A percentile compares a stretch with the other conserved stretches of the same genome.
Evolutionary conservation across 805 yeast genomes (phyloP).

Genomic region (Yamadazyma akitaensis): DNA sequence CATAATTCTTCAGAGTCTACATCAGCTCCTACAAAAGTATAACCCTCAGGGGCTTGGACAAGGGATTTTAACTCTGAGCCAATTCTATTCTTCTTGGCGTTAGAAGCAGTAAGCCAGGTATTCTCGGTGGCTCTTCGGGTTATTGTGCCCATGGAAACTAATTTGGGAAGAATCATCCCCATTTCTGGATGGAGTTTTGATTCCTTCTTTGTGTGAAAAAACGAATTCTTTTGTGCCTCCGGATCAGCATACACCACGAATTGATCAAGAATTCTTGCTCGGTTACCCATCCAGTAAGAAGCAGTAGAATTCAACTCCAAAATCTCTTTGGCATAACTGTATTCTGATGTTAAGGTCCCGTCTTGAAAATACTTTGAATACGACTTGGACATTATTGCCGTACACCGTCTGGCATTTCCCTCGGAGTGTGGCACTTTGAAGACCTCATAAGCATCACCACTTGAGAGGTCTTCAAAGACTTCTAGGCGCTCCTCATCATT

Average conservation of each 20-base stretch:
- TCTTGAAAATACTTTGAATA: slow-evolving; percentile 71
- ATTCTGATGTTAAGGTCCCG: slow-evolving; percentile 67
- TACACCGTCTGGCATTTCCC: slow-evolving; percentile 71
- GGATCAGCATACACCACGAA: slow-evolving; percentile 63
- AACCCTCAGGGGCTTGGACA: slow-evolving; percentile 83
- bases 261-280: slow-evolving; percentile 81
- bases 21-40: slow-evolving; percentile 95
- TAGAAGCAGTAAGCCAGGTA: slow-evolving; percentile 97
- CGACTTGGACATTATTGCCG: slow-evolving; percentile 73
- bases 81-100: slow-evolving; percentile 78
- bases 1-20: slow-evolving; percentile 97
- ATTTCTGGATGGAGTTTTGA: slow-evolving; percentile 26
- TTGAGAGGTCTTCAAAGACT: slow-evolving; percentile 20
- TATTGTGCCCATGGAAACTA: slow-evolving; percentile 93
- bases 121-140: slow-evolving; percentile 96
- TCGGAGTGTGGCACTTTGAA: slow-evolving; percentile 88
- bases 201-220: slow-evolving; percentile 25
- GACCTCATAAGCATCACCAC: slow-evolving; percentile 27
- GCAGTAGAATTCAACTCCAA: slow-evolving; percentile 73
- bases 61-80: slow-evolving; percentile 93
- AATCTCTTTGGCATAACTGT: slow-evolving; percentile 71
- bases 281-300: slow-evolving; percentile 89
- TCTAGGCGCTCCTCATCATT: slow-evolving; percentile 26
- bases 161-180: slow-evolving; percentile 80
- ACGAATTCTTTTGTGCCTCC: slow-evolving; percentile 17